Conservation (phyloP, 139 green algal genomes). For the Closterium sp. region DNA sequence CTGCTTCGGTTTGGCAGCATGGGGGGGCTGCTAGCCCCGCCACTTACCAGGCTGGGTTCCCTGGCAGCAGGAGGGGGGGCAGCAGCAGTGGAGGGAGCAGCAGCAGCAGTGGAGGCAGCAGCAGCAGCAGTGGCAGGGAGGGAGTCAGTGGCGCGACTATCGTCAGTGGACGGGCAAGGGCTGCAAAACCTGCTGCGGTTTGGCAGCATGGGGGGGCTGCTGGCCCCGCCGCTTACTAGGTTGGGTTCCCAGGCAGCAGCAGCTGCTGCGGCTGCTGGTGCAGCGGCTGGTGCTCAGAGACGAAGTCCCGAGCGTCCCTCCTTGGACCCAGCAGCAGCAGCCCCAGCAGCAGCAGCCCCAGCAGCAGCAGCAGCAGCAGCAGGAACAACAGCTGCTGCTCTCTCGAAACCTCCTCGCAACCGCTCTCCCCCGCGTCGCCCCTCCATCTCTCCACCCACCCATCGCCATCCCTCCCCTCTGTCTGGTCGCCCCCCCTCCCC, state of each 20-base stretch:
- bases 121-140: background rate
- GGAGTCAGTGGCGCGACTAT: background rate
- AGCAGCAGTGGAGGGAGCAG: background rate
- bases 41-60: too few relatives aligned
- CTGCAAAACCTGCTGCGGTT: background rate
- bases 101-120: background rate
- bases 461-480: background rate
- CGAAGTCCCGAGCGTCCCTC: background rate
- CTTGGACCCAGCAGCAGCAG: background rate
- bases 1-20: too few relatives aligned
- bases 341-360: background rate
- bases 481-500: too few relatives aligned
- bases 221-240: background rate
- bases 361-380: too few relatives aligned
- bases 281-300: background rate
- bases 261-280: background rate
- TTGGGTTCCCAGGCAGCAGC: background rate
- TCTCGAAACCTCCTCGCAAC: too few relatives aligned
- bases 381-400: too few relatives aligned
- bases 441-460: background rate
- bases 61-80: too few relatives aligned
- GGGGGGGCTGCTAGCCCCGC: too few relatives aligned
- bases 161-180: background rate
- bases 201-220: background rate
- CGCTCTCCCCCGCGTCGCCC: background rate